phyloP scores from a whole-genome alignment of 2,329 filamentous ascomycete species.

The Aureobasidium lini region DNA sequence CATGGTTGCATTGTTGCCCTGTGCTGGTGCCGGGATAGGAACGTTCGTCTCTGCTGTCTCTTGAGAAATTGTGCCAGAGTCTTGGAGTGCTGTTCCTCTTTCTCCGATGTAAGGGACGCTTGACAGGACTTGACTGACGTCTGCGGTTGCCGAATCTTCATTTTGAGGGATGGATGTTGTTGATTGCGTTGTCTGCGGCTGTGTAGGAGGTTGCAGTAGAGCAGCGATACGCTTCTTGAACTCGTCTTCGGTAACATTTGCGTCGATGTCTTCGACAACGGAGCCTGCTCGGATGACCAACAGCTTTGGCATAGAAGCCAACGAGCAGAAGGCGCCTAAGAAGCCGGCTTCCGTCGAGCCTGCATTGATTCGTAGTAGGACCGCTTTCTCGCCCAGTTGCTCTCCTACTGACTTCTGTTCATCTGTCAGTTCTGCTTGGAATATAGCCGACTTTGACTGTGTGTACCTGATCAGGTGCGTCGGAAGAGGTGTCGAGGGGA shows the following conservation, averaged over 20 bases:
- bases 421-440: not conserved
- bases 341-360: constrained; percentile 76
- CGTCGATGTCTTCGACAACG: constrained; percentile 14
- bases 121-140: constrained; percentile 6
- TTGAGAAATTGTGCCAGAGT: not conserved
- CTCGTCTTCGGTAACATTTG: constrained; percentile 18
- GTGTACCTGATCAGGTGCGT: not conserved
- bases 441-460: not conserved
- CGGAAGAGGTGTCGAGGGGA: not conserved
- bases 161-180: not conserved
- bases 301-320: constrained; percentile 70
- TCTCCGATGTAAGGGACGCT: constrained; percentile 8
- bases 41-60: constrained; percentile 8
- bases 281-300: constrained; percentile 53
- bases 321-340: constrained; percentile 71
- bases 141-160: not conserved
- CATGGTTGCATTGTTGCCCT: not conserved
- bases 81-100: not conserved
- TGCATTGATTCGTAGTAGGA: constrained; percentile 62
- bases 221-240: constrained; percentile 16
- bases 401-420: constrained; percentile 18
- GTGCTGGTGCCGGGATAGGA: constrained; percentile 1
- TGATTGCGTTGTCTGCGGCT: not conserved
- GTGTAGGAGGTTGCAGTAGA: not conserved
- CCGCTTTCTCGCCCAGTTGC: constrained; percentile 53